phyloP scores from a whole-genome alignment of 176 grass and related monocot genomes.

The Leersia perrieri region DNA sequence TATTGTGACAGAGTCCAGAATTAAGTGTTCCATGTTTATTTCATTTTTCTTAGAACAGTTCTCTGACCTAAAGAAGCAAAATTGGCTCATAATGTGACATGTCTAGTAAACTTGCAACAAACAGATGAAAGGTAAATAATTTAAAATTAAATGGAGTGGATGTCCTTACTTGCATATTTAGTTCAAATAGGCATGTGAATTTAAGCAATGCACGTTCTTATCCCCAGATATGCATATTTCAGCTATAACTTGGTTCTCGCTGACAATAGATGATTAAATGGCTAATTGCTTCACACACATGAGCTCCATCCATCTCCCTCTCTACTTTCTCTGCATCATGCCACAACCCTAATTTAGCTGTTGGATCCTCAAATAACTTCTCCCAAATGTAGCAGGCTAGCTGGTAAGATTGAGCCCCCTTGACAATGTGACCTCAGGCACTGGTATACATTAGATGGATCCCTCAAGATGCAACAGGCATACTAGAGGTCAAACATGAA shows the following conservation, averaged over 20 bases:
- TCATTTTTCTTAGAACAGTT: neutral
- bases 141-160: neutral
- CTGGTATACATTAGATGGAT: neutral
- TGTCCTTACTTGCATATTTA: neutral
- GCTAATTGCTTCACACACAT: neutral
- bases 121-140: neutral
- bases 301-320: neutral
- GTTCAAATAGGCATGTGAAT: neutral
- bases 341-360: neutral
- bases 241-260: neutral
- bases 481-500: neutral
- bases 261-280: neutral
- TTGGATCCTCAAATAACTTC: neutral
- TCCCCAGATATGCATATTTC: neutral
- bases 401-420: neutral
- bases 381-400: neutral
- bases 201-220: neutral
- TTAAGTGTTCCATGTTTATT: neutral
- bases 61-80: neutral
- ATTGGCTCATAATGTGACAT: too few relatives aligned
- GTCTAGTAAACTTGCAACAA: neutral
- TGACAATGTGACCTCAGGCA: neutral
- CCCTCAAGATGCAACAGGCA: neutral
- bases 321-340: neutral
- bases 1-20: neutral